phyloP scores from a whole-genome alignment of 2,329 filamentous ascomycete genomes.

The Colletotrichum abscissum region DNA sequence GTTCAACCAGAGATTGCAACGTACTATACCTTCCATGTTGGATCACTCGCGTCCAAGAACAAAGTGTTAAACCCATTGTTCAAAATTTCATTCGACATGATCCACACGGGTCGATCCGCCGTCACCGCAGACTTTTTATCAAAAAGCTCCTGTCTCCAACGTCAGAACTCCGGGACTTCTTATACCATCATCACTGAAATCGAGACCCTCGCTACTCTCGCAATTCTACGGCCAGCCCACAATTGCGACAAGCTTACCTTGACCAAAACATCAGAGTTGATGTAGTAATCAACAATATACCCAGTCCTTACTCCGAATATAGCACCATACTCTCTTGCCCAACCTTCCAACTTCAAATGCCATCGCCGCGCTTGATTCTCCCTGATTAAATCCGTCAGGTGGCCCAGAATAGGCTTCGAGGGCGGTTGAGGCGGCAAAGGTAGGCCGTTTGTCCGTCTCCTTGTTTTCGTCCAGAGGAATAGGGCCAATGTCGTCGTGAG shows the following conservation, averaged over 20 bases:
- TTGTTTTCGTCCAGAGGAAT: neutral
- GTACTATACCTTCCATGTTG: slow-evolving; percentile 1
- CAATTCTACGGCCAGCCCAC: too few species aligned
- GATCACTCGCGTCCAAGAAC: slow-evolving; percentile 12
- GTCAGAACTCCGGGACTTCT: too few species aligned
- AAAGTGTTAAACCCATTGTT: slow-evolving; percentile 4
- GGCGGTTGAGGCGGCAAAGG: slow-evolving; percentile 3
- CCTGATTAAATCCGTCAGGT: neutral
- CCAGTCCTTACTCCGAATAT: slow-evolving; percentile 10
- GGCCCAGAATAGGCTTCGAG: neutral
- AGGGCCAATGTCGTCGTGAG: neutral
- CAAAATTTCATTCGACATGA: slow-evolving; percentile 14
- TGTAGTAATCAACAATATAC: slow-evolving; percentile 16
- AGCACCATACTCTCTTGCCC: slow-evolving; percentile 10
- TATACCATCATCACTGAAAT: too few species aligned
- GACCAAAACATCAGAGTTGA: slow-evolving; percentile 12
- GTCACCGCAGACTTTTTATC: slow-evolving; percentile 21
- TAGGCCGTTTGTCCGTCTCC: too few species aligned
- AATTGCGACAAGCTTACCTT: neutral
- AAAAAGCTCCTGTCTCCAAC: neutral
- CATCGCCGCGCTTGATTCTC: slow-evolving; percentile 4
- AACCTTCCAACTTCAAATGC: slow-evolving; percentile 5
- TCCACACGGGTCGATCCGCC: slow-evolving; percentile 14
- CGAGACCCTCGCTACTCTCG: too few species aligned
- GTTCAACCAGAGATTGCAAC: too few species aligned